Base-by-base conservation (phyloP, 2,329 filamentous ascomycete genomes). In the Nothopassalora personata region DNA sequence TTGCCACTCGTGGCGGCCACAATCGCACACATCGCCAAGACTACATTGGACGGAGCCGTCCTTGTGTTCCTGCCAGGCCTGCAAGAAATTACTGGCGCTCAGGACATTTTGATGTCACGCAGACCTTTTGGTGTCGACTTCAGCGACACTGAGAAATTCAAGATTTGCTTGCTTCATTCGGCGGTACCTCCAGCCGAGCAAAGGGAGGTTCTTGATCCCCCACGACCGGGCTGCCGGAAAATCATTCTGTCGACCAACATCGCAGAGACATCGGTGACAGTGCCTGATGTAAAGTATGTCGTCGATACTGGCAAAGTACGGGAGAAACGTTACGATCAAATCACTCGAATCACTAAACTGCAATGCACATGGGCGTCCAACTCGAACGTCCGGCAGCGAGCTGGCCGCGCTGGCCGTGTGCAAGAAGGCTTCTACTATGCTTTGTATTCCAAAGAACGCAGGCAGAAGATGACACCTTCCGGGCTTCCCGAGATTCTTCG, bases 221-320 rank as follows among this genome's bases (percentile, higher is more conserved):
- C 76, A 2, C 73, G 76, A 3, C 53, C 61, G 19, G 77, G 76
- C 15, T 74, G 74, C 50, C 74, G 80, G 47, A 79, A 79, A 61
- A 74, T 82, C 33, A 78, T 82, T 34, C 68, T 82, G 8, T 73
- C 78, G 3, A 82, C 79, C 0, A 79, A 80, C 56, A 78, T 82
- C 58, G 79, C 78, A 6, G 80, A 82, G 64, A 80, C 78, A 0
- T 80, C 77, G 3, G 69, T 82, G 45, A 82, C 80, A 5, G 76
- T 82, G n/a, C 75, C 79, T 8, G 80, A 81, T 60, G 78, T 82
- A 19, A 74, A 74, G 56, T 77, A 76, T 64, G 78, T 83, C 1
- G 70, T 83, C 34, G 80, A 83, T 60, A 70, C 72, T 15, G 80
- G 80, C 52, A 79, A 76, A 63, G 61, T 73, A 11, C 71, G 76